Evolutionary conservation across 1,139 yeast genomes (phyloP).

Genomic region (Suhomyces bokatorum): DNA sequence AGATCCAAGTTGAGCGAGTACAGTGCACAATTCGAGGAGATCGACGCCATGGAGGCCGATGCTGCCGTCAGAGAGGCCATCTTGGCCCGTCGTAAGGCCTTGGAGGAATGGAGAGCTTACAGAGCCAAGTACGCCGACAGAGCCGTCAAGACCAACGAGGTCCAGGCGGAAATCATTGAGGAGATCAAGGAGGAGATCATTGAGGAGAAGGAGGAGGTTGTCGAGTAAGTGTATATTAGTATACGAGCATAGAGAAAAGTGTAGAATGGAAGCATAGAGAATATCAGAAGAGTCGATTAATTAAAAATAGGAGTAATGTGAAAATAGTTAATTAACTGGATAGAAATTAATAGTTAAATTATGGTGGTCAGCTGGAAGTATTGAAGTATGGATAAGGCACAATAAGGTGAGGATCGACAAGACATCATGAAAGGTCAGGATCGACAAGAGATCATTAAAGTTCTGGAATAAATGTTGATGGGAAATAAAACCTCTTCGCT

Average conservation of each 20-base stretch:
- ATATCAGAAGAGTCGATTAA: too few relatives aligned
- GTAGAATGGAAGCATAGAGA: not conserved
- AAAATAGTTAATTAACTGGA: too few relatives aligned
- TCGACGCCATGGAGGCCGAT: constrained; percentile 95
- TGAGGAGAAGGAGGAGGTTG: constrained; percentile 80
- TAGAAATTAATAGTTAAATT: too few relatives aligned
- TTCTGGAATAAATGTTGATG: too few relatives aligned
- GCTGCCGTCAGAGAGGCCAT: constrained; percentile 90
- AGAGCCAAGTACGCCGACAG: constrained; percentile 57
- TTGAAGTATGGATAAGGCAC: too few relatives aligned
- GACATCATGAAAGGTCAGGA: too few relatives aligned
- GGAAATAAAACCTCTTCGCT: too few relatives aligned
- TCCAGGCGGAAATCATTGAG: constrained; percentile 66
- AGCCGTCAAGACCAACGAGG: constrained; percentile 50
- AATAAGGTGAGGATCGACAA: too few relatives aligned
- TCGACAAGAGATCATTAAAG: too few relatives aligned
- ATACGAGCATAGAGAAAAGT: constrained; percentile 5
- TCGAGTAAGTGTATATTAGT: constrained; percentile 42
- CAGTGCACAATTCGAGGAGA: constrained; percentile 90
- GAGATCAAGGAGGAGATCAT: constrained; percentile 66
- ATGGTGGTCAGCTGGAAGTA: too few relatives aligned
- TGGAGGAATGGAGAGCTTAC: constrained; percentile 86
- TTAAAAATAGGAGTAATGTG: too few relatives aligned
- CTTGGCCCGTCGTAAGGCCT: constrained; percentile 75
- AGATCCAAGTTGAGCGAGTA: constrained; percentile 87